phyloP scores from a whole-genome alignment of 1,284 basidiomycete species.

The Ustilago vetiveriae region DNA sequence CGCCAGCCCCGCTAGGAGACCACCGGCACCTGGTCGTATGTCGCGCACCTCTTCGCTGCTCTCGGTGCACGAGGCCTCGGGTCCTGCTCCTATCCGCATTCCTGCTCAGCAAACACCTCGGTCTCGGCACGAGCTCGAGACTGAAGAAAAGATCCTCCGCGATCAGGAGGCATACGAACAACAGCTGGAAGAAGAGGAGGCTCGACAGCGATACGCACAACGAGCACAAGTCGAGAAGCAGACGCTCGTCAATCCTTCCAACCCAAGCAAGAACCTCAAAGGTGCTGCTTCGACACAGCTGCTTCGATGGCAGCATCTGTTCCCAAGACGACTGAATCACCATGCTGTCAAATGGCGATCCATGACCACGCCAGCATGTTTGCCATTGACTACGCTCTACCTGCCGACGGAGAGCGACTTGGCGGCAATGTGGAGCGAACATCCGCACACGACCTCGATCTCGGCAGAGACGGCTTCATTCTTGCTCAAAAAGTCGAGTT shows the following conservation, averaged over 20 bases:
- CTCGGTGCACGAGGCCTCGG: constrained; percentile 41
- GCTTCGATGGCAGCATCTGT: constrained; percentile 79
- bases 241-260: constrained; percentile 64
- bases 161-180: constrained; percentile 59
- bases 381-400: constrained; percentile 88
- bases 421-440: constrained; percentile 61
- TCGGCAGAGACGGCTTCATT: constrained; percentile 62
- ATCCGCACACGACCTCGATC: constrained; percentile 62
- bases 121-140: constrained; percentile 40
- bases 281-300: constrained; percentile 46
- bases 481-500: constrained; percentile 69
- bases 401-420: constrained; percentile 63
- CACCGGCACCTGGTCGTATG: constrained; percentile 18
- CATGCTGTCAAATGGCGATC: constrained; percentile 93
- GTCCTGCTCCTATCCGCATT: constrained; percentile 54
- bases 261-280: constrained; percentile 54
- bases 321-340: constrained; percentile 79
- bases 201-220: constrained; percentile 52
- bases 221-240: constrained; percentile 62
- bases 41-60: constrained; percentile 37
- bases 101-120: constrained; percentile 39
- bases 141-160: constrained; percentile 44
- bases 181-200: constrained; percentile 58
- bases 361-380: constrained; percentile 74
- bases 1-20: constrained; percentile 23